Evolutionary conservation across 805 yeast genomes (phyloP).

Genomic region (Allodekkera sacchari): DNA sequence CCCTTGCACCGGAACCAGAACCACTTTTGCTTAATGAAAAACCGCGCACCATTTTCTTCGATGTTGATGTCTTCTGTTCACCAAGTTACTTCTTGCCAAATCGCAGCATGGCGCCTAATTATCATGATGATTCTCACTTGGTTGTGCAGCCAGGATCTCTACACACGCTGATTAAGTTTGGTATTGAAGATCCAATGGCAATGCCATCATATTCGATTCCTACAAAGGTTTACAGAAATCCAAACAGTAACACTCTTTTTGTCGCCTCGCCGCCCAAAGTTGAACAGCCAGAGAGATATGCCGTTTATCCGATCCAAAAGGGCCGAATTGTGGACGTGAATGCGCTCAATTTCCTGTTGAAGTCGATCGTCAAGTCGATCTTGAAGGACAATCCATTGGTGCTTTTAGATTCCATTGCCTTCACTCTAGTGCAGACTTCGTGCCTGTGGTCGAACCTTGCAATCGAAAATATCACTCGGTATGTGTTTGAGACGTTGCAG

Average conservation of each 20-base stretch:
- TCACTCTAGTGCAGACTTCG: constrained; percentile 55
- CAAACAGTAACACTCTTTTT: background rate
- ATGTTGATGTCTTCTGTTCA: no score
- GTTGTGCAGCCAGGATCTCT: constrained; percentile 76
- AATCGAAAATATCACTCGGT: constrained; percentile 64
- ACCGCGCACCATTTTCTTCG: no score
- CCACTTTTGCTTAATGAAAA: no score
- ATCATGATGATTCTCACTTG: constrained; percentile 27
- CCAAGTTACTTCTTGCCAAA: no score
- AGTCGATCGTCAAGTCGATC: constrained; percentile 43
- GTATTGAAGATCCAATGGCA: constrained; percentile 63
- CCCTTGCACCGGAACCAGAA: no score
- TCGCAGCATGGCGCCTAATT: constrained; percentile 24
- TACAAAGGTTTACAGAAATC: constrained; percentile 45
- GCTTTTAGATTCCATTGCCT: constrained; percentile 43
- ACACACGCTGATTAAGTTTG: constrained; percentile 69
- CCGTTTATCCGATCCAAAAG: constrained; percentile 52
- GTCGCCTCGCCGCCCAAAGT: constrained; percentile 21
- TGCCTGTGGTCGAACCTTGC: constrained; percentile 61
- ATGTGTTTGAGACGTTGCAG: constrained; percentile 64
- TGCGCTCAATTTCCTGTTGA: constrained; percentile 61
- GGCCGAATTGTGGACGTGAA: constrained; percentile 60
- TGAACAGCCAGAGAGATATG: constrained; percentile 23
- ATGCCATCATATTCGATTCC: constrained; percentile 75
- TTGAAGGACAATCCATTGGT: constrained; percentile 24